Conservation (phyloP, 306 rosid genomes). For the Urtica urens region DNA sequence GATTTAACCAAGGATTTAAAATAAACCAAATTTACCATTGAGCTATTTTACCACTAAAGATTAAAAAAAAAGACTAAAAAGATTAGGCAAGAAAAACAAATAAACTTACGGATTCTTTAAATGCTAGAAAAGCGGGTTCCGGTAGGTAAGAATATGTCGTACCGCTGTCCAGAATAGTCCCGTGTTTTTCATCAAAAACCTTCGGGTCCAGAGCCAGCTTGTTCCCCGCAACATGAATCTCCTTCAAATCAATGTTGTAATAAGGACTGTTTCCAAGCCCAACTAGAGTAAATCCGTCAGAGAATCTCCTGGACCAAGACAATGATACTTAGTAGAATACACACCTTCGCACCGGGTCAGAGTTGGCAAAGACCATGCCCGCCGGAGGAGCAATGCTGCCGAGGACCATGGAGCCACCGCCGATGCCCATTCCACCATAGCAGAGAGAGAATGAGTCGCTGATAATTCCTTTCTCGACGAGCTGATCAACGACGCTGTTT, state of each 20-base stretch:
- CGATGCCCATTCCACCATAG: slow-evolving; percentile 97
- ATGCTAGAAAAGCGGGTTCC: slow-evolving; percentile 52
- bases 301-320: slow-evolving; percentile 35
- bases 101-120: slow-evolving; percentile 75
- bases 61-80: slow-evolving; percentile 8
- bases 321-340: slow-evolving; percentile 17
- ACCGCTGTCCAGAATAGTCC: slow-evolving; percentile 90
- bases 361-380: slow-evolving; percentile 60
- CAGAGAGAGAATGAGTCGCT: slow-evolving; percentile 86
- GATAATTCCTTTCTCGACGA: slow-evolving; percentile 64
- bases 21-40: too few relatives aligned
- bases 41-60: too few relatives aligned
- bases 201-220: slow-evolving; percentile 41
- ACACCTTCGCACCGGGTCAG: slow-evolving; percentile 78
- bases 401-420: slow-evolving; percentile 98
- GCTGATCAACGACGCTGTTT: slow-evolving; percentile 78
- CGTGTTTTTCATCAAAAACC: slow-evolving; percentile 71
- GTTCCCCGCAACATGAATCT: slow-evolving; percentile 83
- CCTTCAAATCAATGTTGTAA: slow-evolving; percentile 93
- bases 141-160: slow-evolving; percentile 95
- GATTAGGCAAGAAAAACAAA: slow-evolving; percentile 4
- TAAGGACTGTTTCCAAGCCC: slow-evolving; percentile 99
- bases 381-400: slow-evolving; percentile 70
- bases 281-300: slow-evolving; percentile 99
- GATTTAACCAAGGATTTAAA: too few relatives aligned